Base-by-base conservation (phyloP, 305 asterid species). In the Fraxinus baroniana region DNA sequence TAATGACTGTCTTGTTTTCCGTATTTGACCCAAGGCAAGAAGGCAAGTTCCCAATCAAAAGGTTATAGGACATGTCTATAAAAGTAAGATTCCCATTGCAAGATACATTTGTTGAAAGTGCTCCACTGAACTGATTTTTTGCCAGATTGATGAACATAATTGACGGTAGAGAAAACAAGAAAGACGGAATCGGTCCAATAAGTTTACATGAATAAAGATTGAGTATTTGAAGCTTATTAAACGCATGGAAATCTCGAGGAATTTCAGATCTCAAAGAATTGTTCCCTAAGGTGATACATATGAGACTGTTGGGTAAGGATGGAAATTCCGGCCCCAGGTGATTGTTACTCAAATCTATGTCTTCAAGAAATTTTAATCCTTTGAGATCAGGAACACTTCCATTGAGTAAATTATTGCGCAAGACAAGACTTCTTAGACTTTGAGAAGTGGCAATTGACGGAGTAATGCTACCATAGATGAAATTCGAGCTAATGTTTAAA, bases 21-120 rank as follows among this genome's bases (percentile, higher is more conserved):
- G 78, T 86, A 28, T 82, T 89, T 7, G 97, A 74, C 35, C 86
- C 89, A 0, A 94, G 94, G 85, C 99, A 96, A 83, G 88, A 57
- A 36, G 99, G 98, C 84, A 94, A 85, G 85, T 82, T 90, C 46
- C 98, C 99, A 6, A 89, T 88, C 92, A 96, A 84, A 28, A 93
- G 87, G 79, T 96, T 96, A 26, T 79, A 90, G 2, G 99, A 96
- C 57, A 96, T 62, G 86, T 96, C 98, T 0, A 94, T 95, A 62
- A 89, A 91, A 0, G 32, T 84, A 5, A 96, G 97, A 4, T 87
- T 89, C 9, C 49, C 26, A 24, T 82, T 84, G 85, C 99, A 96
- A 0, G 91, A 77, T 32, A 89, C 84, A 78, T 83, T 87, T 0
- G 88, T 7, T 26, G 88, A 85, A 52, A 96, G 86, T 7, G 87